These are phyloP conservation scores for Gelatoporia subvermispora DNA, from an alignment of 768 basidiomycete species.

Conservation along the genomic window DNA sequence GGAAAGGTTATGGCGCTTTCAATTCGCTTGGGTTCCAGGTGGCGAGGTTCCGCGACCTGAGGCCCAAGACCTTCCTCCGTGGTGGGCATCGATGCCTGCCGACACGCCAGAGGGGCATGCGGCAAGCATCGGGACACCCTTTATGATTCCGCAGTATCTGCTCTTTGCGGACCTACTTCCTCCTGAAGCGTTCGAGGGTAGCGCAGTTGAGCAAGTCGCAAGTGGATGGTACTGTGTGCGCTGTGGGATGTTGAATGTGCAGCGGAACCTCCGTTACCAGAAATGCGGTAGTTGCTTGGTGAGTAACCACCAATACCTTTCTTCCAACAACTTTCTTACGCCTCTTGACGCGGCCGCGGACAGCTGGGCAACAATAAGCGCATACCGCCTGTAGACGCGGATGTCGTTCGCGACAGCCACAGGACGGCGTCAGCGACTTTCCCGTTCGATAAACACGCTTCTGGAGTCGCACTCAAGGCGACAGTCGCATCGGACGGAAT, in stretches of 20 bases:
- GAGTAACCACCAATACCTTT: background rate
- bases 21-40: conserved; percentile 5
- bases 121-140: background rate
- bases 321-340: background rate
- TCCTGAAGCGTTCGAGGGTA: background rate
- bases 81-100: conserved; percentile 1
- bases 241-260: conserved; percentile 10
- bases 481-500: conserved; percentile 1
- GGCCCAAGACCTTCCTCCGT: background rate
- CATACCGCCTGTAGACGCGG: conserved; percentile 6
- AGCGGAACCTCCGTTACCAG: conserved; percentile 11
- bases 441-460: conserved; percentile 10
- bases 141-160: conserved; percentile 7
- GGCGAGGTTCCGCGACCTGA: background rate
- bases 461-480: background rate
- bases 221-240: conserved; percentile 7
- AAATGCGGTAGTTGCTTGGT: conserved; percentile 8
- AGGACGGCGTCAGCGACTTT: conserved; percentile 5
- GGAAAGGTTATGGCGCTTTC: conserved; percentile 2
- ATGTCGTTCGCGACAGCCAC: conserved; percentile 7
- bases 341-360: background rate
- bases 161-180: background rate
- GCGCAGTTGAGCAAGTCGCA: conserved; percentile 4
- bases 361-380: background rate
- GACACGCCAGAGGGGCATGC: background rate